Base-by-base conservation (phyloP, 202 grass and related monocot species). In the Schoenoplectus triqueter region DNA sequence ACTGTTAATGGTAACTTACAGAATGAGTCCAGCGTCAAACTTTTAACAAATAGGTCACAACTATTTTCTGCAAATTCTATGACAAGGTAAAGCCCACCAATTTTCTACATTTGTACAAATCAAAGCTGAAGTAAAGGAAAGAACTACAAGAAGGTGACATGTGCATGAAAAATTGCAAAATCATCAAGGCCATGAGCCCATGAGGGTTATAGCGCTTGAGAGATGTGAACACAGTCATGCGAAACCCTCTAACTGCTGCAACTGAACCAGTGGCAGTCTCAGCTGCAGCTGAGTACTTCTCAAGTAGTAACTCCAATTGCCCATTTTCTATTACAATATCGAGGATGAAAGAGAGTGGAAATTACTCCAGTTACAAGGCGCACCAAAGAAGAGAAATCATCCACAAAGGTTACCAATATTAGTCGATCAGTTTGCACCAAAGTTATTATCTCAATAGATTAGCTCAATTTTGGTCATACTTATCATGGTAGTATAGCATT, bases 281-380 rank as follows among this genome's bases (percentile, higher is more conserved):
- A 55, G 91, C 89, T 31, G 95, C 88, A 72, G 95, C 88, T 50
- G 92, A 98, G 67, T 98, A 98, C 55, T 92, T 98, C 66, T 93
- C 89, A 84, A 98, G 92, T 54, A 98, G 88, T 81, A 98, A 86
- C 68, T 93, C 93, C 66, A 98, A 86, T 67, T 95, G 92, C 0
- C 91, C 92, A 92, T 92, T 95, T 66, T 95, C 95, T 83, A 98
- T 93, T 41, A 98, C 91, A 83, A 98, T 98, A 64, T 91, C 92
- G 76, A 98, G 93, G 85, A 98, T 95, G 87, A 98, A 98, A 93
- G 86, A 98, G 95, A 94, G 88, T 92, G 89, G 87, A 95, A 98
- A 89, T 98, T 98, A 95, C 95, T 90, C 95, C 95, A 85, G 95
- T 98, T 74, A 98, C 91, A 64, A 98, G 88, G 14, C 88, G 91